Conservation (phyloP, 2,329 filamentous ascomycete species). For the Cyphellophora attinorum region DNA sequence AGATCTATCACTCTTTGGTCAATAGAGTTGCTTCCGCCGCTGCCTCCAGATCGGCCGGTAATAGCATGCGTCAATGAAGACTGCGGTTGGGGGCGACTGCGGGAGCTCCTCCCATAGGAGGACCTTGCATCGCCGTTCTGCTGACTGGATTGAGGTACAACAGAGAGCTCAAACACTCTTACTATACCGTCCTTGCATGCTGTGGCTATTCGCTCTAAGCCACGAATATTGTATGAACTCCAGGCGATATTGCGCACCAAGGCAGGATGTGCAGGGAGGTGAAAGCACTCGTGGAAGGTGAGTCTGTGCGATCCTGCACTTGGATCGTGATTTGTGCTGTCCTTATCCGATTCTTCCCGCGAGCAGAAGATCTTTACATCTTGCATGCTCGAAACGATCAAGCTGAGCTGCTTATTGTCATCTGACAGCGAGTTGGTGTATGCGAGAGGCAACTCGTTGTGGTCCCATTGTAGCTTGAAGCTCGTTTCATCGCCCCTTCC, state of each 20-base stretch:
- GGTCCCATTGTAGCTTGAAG: slow-evolving; percentile 81
- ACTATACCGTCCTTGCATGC: slow-evolving; percentile 87
- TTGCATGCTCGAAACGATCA: slow-evolving; percentile 82
- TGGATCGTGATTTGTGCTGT: slow-evolving; percentile 23
- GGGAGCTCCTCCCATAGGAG: neutral
- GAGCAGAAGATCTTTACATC: slow-evolving; percentile 76
- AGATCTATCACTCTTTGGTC: neutral
- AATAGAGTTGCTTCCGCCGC: neutral
- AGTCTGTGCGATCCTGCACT: slow-evolving; percentile 48
- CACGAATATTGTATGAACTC: slow-evolving; percentile 83
- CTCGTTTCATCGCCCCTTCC: slow-evolving; percentile 74
- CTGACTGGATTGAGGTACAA: slow-evolving; percentile 1
- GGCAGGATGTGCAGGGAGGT: slow-evolving; percentile 62
- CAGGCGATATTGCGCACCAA: slow-evolving; percentile 60
- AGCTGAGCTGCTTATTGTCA: slow-evolving; percentile 63
- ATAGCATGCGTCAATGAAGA: slow-evolving; percentile 19
- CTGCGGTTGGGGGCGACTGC: slow-evolving; percentile 6
- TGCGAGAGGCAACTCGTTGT: slow-evolving; percentile 63
- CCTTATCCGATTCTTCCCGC: slow-evolving; percentile 36
- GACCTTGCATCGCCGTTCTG: neutral
- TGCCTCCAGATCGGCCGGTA: slow-evolving; percentile 8
- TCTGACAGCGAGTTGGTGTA: slow-evolving; percentile 71
- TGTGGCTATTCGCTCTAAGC: slow-evolving; percentile 82
- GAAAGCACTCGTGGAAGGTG: slow-evolving; percentile 69
- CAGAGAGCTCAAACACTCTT: slow-evolving; percentile 68